Conservation (phyloP, 306 rosid species). For the Fragaria iinumae region DNA sequence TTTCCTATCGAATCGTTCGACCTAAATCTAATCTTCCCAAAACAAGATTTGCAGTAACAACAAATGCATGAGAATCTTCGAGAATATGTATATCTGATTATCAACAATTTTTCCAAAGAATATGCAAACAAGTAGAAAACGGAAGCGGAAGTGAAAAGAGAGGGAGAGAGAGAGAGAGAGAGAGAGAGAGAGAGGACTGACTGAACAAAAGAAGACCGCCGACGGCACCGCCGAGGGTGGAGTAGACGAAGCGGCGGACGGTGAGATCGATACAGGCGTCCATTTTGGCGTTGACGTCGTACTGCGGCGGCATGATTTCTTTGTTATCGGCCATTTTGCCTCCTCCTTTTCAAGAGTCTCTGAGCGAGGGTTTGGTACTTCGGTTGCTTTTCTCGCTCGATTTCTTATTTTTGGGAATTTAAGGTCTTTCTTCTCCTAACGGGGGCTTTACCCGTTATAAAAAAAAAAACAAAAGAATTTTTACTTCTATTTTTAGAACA, state of each 20-base stretch:
- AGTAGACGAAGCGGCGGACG: slow-evolving; percentile 57
- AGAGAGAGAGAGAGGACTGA: slow-evolving; percentile 19
- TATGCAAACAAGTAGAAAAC: not conserved
- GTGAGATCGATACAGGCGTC: slow-evolving; percentile 59
- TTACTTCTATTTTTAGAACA: too few relatives aligned
- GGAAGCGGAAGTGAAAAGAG: not conserved
- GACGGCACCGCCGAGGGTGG: slow-evolving; percentile 50
- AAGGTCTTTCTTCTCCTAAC: too few relatives aligned
- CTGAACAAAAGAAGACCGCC: slow-evolving; percentile 53
- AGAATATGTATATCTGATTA: not conserved
- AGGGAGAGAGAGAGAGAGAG: not conserved
- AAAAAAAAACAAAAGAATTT: too few relatives aligned
- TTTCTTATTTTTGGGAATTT: too few relatives aligned
- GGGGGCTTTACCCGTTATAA: too few relatives aligned
- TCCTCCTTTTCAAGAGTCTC: not conserved
- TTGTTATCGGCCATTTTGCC: slow-evolving; percentile 34
- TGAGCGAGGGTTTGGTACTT: too few relatives aligned
- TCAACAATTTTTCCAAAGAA: not conserved
- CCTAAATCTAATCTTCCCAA: not conserved
- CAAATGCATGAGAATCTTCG: not conserved
- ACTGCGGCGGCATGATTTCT: slow-evolving; percentile 31
- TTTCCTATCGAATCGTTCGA: not conserved
- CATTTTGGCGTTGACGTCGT: slow-evolving; percentile 51
- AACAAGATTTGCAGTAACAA: not conserved
- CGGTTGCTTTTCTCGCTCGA: too few relatives aligned